Evolutionary conservation across 495 filamentous ascomycete genomes (phyloP), one percentile per base, ranked within the genome.

Genomic region (Aspergillus biplanus): DNA sequence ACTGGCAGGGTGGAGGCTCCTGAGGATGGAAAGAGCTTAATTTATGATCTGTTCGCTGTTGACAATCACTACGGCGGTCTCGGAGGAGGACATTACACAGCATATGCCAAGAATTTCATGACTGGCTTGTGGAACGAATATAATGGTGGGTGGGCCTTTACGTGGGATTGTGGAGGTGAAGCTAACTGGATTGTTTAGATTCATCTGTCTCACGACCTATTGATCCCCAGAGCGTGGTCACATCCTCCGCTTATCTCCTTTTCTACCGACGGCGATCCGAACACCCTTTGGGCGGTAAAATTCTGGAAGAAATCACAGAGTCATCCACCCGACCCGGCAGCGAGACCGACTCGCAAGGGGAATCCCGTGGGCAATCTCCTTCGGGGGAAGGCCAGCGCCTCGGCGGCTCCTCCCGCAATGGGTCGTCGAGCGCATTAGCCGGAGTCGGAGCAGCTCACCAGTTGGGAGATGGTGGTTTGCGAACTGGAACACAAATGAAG

Each of bases 41-140:
- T 95, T 33, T 99, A 97, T 71, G 95, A 99, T 75, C 81, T 99
- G 27, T 90, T 98, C 71, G 95, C 89, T 0, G 92, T 98, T 2
- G 95, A 99, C 73, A 92, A 96, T 72, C 95, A 99, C 73, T 95
- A 89, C 68, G 95, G 96, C 59, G 91, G 91, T 34, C 81, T 99
- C 52, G 90, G 91, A 33, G 95, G 95, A 21, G 95, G 95, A 0
- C 95, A 99, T 73, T 99, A 99, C 75, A 97, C 92, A 16, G 95
- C 96, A 3, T 91, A 86, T 73, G 92, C 93, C 3, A 92, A 92
- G 80, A 98, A 96, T 68, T 97, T 94, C 71, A 77, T 90, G 58
- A 91, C 95, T 61, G 85, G 83, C 62, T 70, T 76, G 61, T 99
- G 96, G 96, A 96, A 96, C 70, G 88, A 94, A 52, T 98, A 94